Evolutionary conservation across 768 basidiomycete genomes (phyloP), one percentile per base, ranked within the genome.

Genomic region (Phlebiopsis gigantea): DNA sequence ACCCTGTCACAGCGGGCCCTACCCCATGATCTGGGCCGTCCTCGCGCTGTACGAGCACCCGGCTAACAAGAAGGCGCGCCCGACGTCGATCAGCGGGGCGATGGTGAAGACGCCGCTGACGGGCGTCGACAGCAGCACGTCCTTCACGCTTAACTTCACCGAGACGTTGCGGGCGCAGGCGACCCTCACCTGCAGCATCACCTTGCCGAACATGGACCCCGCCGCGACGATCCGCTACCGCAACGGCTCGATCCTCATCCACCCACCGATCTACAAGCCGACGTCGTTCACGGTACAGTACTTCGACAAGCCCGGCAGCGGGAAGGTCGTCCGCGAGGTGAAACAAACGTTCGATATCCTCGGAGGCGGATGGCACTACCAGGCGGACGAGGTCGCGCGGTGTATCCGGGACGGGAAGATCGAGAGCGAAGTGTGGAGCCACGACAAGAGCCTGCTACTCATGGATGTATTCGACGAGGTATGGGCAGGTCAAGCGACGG

Each of bases 401-500:
- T 90, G 87, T 65, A 73, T 92, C 21, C 71, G 83, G 39, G 85
- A 86, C 52, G 87, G 87, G 2, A 89, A 86, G 75, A 72, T 73
- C 24, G 84, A 93, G 71, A 91, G 90, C 63, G 75, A 75, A 4
- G 63, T 83, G 29, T 93, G 91, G 89, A 79, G 84, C 1, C 87
- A 87, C 62, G 81, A 84, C 43, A 92, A 93, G 74, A 93, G 87
- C 65, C 64, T 88, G 63, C 63, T 93, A 59, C 82, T 87, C 60
- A 93, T 93, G 86, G 75, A 82, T 28, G 82, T 93, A 53, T 93
- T 96, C 64, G 93, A 95, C 65, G 82, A 88, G 78, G 91, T 91
- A 58, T 61, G 73, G 22, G 29, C 17, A 29, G 12, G 24, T 21
- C 22, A 5, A 22, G 50, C 17, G 24, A 30, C 12, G 21, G 42